Conservation (phyloP, 345 rosid genomes). For the Sisymbrium altissimum region DNA sequence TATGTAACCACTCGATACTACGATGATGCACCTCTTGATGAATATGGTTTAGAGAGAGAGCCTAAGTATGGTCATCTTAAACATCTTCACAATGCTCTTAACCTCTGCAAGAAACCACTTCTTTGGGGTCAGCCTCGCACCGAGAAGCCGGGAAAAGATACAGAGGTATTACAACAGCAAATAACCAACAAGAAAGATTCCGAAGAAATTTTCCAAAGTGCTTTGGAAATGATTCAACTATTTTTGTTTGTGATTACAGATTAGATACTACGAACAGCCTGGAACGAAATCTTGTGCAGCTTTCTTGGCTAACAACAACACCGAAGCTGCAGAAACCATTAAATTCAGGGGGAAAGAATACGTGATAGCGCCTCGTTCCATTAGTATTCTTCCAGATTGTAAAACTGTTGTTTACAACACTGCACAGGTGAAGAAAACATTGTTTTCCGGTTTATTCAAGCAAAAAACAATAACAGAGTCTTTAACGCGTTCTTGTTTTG, state of each 20-base stretch:
- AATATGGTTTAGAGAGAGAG: conserved; percentile 69
- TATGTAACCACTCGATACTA: conserved; percentile 91
- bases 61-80: conserved; percentile 86
- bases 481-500: conserved; percentile 5
- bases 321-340: conserved; percentile 32
- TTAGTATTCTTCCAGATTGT: conserved; percentile 91
- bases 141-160: conserved; percentile 32
- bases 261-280: conserved; percentile 49
- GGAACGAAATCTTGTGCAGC: conserved; percentile 64
- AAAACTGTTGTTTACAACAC: conserved; percentile 72
- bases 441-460: not conserved
- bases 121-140: conserved; percentile 52
- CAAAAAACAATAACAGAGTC: not conserved
- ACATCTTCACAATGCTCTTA: conserved; percentile 74
- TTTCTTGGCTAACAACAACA: conserved; percentile 76
- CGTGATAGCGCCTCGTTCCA: conserved; percentile 57
- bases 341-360: conserved; percentile 52
- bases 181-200: conserved; percentile 4
- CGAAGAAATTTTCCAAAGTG: conserved; percentile 36
- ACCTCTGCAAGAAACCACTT: conserved; percentile 63
- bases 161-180: conserved; percentile 46
- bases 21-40: conserved; percentile 98
- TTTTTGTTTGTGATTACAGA: conserved; percentile 38
- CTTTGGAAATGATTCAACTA: not conserved
- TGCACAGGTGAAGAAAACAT: conserved; percentile 14